Conservation (phyloP, 768 basidiomycete genomes). For the Tricholoma matsutake region DNA sequence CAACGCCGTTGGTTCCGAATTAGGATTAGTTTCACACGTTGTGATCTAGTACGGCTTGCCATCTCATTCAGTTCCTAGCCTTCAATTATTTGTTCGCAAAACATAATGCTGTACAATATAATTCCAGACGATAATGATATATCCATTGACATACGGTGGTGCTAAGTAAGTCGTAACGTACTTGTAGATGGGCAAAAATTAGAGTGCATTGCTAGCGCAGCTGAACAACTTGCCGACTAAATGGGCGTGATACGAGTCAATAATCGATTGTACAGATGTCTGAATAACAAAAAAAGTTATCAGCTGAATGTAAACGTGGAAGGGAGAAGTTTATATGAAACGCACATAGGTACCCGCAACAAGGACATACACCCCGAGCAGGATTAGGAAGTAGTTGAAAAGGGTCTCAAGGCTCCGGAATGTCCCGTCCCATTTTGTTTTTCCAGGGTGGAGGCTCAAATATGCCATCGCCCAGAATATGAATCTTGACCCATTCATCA, state of each 20-base stretch:
- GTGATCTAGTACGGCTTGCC: too few species aligned
- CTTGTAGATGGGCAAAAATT: not conserved
- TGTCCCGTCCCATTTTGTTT: conserved; percentile 30
- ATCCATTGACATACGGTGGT: too few species aligned
- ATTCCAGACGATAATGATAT: too few species aligned
- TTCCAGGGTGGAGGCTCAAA: conserved; percentile 34
- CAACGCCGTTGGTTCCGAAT: not conserved
- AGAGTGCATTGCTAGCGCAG: conserved; percentile 33
- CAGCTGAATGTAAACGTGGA: not conserved
- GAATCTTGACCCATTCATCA: conserved; percentile 15
- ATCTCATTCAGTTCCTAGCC: too few species aligned
- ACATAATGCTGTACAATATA: too few species aligned
- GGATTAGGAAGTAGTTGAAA: conserved; percentile 35
- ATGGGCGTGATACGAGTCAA: conserved; percentile 28
- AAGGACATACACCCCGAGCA: conserved; percentile 36
- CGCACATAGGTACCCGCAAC: conserved; percentile 39
- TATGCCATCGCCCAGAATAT: conserved; percentile 47
- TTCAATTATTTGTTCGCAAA: too few species aligned
- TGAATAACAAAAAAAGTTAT: conserved; percentile 6
- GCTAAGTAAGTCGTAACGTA: too few species aligned
- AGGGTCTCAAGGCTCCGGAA: conserved; percentile 32
- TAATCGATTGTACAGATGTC: conserved; percentile 36
- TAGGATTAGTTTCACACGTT: too few species aligned
- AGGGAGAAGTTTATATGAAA: not conserved
- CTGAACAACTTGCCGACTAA: conserved; percentile 29